Percentiles rank a stretch among this genome's conserved stretches.
phyloP scores from a whole-genome alignment of 768 basidiomycete genomes.

The Tricholomella constricta region DNA sequence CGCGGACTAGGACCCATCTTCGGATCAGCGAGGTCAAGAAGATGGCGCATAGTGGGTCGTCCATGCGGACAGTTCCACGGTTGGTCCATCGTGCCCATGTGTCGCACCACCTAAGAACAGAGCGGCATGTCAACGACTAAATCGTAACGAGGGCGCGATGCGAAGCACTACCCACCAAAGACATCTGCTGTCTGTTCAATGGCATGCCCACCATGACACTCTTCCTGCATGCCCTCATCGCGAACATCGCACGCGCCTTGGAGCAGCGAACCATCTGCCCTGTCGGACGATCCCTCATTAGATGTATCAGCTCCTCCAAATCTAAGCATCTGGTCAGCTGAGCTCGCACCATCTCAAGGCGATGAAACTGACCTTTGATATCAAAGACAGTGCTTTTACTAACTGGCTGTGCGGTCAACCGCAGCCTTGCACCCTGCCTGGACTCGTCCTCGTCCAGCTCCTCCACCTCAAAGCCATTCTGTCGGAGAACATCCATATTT shows the following conservation, averaged over 20 bases:
- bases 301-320: conserved; percentile 87
- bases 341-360: not conserved
- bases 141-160: conserved; percentile 42
- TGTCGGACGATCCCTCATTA: conserved; percentile 74
- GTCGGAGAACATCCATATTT: conserved; percentile 77
- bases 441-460: conserved; percentile 47
- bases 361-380: conserved; percentile 62
- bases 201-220: conserved; percentile 96
- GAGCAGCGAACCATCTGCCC: conserved; percentile 90
- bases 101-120: conserved; percentile 59
- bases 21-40: conserved; percentile 48
- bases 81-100: conserved; percentile 85
- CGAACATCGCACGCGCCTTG: conserved; percentile 95
- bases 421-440: conserved; percentile 47
- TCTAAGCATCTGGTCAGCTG: conserved; percentile 46
- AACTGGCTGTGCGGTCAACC: conserved; percentile 80
- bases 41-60: conserved; percentile 80
- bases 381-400: conserved; percentile 92
- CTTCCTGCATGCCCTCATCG: conserved; percentile 92
- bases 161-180: conserved; percentile 19
- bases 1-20: conserved; percentile 14
- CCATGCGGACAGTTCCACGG: conserved; percentile 92
- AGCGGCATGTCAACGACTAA: not conserved
- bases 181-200: conserved; percentile 79
- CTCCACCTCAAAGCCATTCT: conserved; percentile 89